Base-by-base conservation (phyloP, 1,284 basidiomycete species). In the Phenoliferia sp. region DNA sequence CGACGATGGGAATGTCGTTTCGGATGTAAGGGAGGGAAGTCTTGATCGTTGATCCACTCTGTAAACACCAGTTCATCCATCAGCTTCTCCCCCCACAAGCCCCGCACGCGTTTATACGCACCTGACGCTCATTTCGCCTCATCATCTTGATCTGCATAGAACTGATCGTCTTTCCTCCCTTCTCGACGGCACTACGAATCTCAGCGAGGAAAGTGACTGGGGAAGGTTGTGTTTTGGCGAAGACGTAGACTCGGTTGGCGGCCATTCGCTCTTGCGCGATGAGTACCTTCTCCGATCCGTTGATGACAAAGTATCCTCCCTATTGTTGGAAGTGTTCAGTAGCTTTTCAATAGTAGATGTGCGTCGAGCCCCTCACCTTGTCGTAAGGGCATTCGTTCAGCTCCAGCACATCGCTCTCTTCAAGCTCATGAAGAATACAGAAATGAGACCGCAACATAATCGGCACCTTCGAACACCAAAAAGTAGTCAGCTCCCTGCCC, bases 261-360 rank as follows among this genome's bases (percentile, higher is more conserved):
- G 96, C 95, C 94, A 99, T 99, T 63, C 96, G 88, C 80, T 99
- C 95, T 79, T 99, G 95, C 0, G 96, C 95, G 80, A 99, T 99
- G 73, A 99, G 84, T 33, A 99, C 95, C 80, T 99, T 99, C 80
- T 99, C 95, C 1, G 96, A 99, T 33, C 95, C 95, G 76, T 98
- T 99, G 83, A 99, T 98, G 79, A 99, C 92, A 79, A 99, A 99
- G 81, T 99, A 99, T 69, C 95, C 95, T 79, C 95, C 95, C 64
- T 92, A 76, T n/a, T 7, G 2, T 17, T 31, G 33, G 17, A 44
- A 35, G 10, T 34, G 34, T 16, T 57, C 28, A 57, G 55, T 36
- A 22, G 32, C 31, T 35, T 22, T 3, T 26, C 9, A 3, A 22
- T 33, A 15, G 17, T 12, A 22, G 28, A 9, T 1, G 28, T 1